Base-by-base conservation (phyloP, 2,329 filamentous ascomycete species). In the Talaromyces verruculosus region DNA sequence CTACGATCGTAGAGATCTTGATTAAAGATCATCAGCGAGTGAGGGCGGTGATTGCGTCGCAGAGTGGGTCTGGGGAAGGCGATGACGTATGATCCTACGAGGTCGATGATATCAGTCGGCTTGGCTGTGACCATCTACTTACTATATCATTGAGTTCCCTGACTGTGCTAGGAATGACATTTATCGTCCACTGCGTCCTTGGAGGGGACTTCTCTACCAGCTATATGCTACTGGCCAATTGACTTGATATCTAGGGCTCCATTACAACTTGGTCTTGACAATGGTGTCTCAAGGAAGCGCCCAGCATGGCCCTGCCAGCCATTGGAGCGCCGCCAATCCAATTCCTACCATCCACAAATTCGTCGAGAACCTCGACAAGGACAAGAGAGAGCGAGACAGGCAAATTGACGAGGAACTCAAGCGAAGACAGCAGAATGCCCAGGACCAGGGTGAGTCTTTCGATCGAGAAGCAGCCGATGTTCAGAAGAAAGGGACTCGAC, bases 341-440 rank as follows among this genome's bases (percentile, higher is more conserved):
- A 88, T 98, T 63, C 94, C 94, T 6, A 97, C 92, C 65, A 90
- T 97, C 70, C 88, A 90, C 74, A 87, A 94, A 76, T 96, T 97
- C 70, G 85, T 97, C 70, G 85, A 91, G 63, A 86, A 86, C 69
- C 84, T 97, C 41, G 93, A 97, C 77, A 82, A 80, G 63, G 88
- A 96, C 71, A 97, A 97, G 81, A 88, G 85, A 71, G 81, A 89
- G 8, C 86, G 92, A 70, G 91, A 96, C 77, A 84, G 84, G 65
- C 81, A 85, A 69, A 88, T 96, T 67, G 90, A 96, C 55, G 80
- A 86, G 58, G 78, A 85, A 19, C 73, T 79, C 5, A 80, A 80
- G 68, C 64, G 72, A 13, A 80, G 81, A 68, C 74, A 77, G 41
- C 69, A 74, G 66, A 66, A 74, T 57, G 70, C 67, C 64, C 53